Evolutionary conservation across 2,329 filamentous ascomycete species (phyloP), one percentile per base, ranked within the genome.

Genomic region (Zymoseptoria brevis): DNA sequence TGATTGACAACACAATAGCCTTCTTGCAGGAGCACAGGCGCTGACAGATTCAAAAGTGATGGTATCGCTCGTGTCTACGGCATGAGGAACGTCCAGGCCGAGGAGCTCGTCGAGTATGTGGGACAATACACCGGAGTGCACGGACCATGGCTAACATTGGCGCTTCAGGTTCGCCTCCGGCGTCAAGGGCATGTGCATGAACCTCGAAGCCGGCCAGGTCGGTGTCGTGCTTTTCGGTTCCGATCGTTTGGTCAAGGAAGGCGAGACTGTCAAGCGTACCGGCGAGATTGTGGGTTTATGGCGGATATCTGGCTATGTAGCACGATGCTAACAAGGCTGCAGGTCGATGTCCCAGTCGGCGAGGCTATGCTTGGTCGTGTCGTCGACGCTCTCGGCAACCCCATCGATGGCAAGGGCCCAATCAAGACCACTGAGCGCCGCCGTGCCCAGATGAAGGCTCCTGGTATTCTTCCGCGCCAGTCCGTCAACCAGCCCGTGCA

Each of bases 161-260:
- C 35, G n/a, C 35, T 48, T 60, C 69, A 96, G 92, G 85, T 99
- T 99, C 84, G 90, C 94, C 75, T 99, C 94, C 69, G 94, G 94
- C 80, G 94, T 97, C 81, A 97, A 97, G 88, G 94, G 94, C 80
- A 99, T 99, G 94, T 97, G 93, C 90, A 97, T 99, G 93, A 99
- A 99, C 89, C 87, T 99, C 81, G 94, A 99, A 84, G 94, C 94
- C 80, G 94, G 94, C 79, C 94, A 97, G 82, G 94, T 99, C 83
- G 94, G 94, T 96, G 92, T 99, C 75, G 94, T 99, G 86, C 86
- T 99, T 76, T 99, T 99, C 86, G 94, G 94, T 87, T 97, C 94
- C 76, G 94, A 99, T 83, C 92, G 94, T 92, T 86, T 96, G 74
- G 94, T 99, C 87, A 94, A 90, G 85, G 94, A 99, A 82, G 94